Evolutionary conservation across 805 yeast species (phyloP).

Genomic region (Dipodascus albidus): DNA sequence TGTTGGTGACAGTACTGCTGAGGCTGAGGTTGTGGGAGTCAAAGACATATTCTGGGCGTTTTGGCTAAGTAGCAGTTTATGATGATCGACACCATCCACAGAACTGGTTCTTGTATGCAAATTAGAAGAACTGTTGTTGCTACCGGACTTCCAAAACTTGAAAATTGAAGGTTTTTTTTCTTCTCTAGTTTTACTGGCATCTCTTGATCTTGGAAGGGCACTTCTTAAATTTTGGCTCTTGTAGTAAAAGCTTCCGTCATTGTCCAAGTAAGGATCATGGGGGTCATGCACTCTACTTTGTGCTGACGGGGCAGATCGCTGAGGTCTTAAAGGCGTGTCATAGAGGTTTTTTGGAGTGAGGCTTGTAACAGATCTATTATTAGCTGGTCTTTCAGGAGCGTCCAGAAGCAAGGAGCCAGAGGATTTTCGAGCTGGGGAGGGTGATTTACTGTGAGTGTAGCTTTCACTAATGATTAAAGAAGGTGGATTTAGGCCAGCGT

Average conservation of each 20-base stretch:
- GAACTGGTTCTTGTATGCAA: not conserved
- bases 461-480: not conserved
- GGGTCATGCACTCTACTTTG: not conserved
- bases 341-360: not conserved
- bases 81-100: not conserved
- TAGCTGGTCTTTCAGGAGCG: not conserved
- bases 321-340: not conserved
- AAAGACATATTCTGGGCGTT: not conserved
- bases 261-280: not conserved
- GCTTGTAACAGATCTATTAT: not conserved
- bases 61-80: not conserved
- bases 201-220: not conserved
- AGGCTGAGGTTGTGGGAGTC: not conserved
- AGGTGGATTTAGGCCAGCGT: not conserved
- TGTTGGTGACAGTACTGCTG: not conserved
- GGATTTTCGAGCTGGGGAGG: not conserved
- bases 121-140: not conserved
- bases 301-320: not conserved
- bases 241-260: conserved; percentile 2
- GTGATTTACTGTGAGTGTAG: too few species aligned
- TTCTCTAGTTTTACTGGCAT: not conserved
- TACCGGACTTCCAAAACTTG: not conserved
- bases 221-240: not conserved
- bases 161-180: not conserved
- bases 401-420: not conserved